Evolutionary conservation across 2,329 filamentous ascomycete species (phyloP).

Genomic region (Fusarium nurragi): DNA sequence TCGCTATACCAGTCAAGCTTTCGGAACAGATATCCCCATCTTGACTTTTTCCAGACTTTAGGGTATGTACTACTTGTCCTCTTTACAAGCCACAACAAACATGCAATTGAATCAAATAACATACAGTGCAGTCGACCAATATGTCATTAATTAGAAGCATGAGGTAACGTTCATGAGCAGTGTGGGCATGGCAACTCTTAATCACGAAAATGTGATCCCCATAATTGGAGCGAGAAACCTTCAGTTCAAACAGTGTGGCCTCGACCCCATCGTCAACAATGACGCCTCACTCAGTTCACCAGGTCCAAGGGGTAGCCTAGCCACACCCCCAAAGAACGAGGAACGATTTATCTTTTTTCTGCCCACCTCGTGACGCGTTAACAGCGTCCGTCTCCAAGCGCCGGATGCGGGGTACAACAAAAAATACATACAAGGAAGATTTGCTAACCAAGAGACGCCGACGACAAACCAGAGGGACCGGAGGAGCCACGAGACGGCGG

Average conservation of each 20-base stretch:
- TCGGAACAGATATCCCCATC: slow-evolving; percentile 7
- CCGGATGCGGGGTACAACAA: slow-evolving; percentile 44
- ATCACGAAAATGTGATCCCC: not conserved
- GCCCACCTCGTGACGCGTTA: slow-evolving; percentile 42
- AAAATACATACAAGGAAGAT: slow-evolving; percentile 31
- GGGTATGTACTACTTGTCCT: not conserved
- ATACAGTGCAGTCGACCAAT: not conserved
- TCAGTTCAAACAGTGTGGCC: slow-evolving; percentile 22
- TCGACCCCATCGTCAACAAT: slow-evolving; percentile 10
- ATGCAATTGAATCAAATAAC: not conserved
- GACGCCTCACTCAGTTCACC: slow-evolving; percentile 16
- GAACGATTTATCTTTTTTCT: slow-evolving; percentile 34
- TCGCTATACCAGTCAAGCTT: not conserved
- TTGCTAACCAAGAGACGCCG: no score
- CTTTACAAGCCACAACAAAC: not conserved
- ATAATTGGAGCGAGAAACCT: slow-evolving; percentile 10
- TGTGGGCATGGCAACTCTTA: slow-evolving; percentile 4
- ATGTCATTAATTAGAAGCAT: not conserved
- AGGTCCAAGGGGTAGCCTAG: slow-evolving; percentile 9
- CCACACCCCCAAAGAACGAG: slow-evolving; percentile 22
- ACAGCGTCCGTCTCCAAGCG: slow-evolving; percentile 35
- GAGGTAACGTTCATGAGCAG: not conserved
- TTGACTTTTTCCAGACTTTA: slow-evolving; percentile 7
- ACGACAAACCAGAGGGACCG: slow-evolving; percentile 43
- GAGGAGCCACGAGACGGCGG: slow-evolving; percentile 40